Conservation (phyloP, 345 rosid genomes). For the Brassica nigra region DNA sequence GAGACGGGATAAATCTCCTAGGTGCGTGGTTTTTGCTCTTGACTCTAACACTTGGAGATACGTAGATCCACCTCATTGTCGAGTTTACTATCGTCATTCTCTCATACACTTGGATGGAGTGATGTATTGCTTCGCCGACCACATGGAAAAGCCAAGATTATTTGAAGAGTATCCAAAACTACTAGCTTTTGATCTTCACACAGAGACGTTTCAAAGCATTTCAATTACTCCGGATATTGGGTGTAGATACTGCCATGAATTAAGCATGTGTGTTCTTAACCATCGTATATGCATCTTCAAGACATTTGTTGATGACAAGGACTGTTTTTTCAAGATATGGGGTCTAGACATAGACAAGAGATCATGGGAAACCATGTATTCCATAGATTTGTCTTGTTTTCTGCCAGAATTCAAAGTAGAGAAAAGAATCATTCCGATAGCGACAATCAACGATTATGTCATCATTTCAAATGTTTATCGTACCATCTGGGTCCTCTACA, state of each 20-base stretch:
- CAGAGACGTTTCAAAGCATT: conserved; percentile 6
- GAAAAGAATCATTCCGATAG: background rate
- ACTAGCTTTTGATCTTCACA: conserved; percentile 22
- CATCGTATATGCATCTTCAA: conserved; percentile 18
- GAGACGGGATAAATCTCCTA: background rate
- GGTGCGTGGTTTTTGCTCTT: conserved; percentile 18
- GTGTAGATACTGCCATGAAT: background rate
- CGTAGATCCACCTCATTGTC: conserved; percentile 3
- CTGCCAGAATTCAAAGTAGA: background rate
- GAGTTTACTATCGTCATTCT: conserved; percentile 2
- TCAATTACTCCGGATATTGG: background rate
- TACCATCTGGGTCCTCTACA: background rate
- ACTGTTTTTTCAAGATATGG: background rate
- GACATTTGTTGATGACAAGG: background rate
- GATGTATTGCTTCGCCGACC: background rate
- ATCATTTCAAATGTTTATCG: background rate
- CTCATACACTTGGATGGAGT: conserved; percentile 10
- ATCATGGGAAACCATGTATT: conserved; percentile 20
- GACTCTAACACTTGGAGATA: conserved; percentile 22
- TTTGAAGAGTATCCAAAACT: background rate
- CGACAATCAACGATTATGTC: conserved; percentile 5
- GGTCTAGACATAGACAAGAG: conserved; percentile 2
- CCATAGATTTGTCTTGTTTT: background rate
- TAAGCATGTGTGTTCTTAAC: conserved; percentile 8
- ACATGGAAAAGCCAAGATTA: background rate